Base-by-base conservation (phyloP, 2,329 filamentous ascomycete genomes). In the Verticillium alfalfae region DNA sequence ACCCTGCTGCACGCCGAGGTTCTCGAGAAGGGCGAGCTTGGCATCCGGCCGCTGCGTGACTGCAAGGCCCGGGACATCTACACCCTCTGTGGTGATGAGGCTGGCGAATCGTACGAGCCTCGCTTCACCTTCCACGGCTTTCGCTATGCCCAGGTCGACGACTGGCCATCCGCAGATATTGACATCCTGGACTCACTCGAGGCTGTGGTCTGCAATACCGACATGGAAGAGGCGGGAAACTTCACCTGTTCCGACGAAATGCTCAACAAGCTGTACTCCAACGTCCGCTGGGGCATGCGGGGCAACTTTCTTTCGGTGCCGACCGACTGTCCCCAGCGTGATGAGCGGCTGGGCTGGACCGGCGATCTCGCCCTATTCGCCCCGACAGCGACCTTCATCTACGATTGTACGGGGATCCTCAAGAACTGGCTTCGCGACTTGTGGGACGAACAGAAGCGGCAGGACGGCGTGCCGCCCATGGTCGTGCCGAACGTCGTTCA, bases 91-190 rank as follows among this genome's bases (percentile, higher is more conserved):
- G 72, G 71, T 0, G 59, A 66, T 2, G 45, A 36, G 55, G 67
- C 39, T 1, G 61, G 58, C 3, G 61, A 64, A 18, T 31, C 15
- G 13, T 83, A 78, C 77, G 70, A 76, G 22, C 80, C 81, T 1
- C 71, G 69, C 1, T 83, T 81, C 66, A 83, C 79, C 2, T 83
- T 80, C 62, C 81, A 83, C 65, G 81, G 81, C 2, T 84, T 83
- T 62, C 73, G 81, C 37, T 83, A 79, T 62, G 78, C 79, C 5
- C 72, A 80, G 63, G 67, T 82, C 5, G 70, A 75, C 2, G 75
- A 75, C 16, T 81, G 78, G 61, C 52, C 59, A 2, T 18, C 31
- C 3, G 26, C 56, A 2, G 64, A 61, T 8, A 9, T 16, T 3
- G 36, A 34, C 3, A 37, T 57, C 22, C 15, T 22, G 4, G 16